Evolutionary conservation across 345 rosid genomes (phyloP).

Genomic region (Chamaenerion angustifolium): DNA sequence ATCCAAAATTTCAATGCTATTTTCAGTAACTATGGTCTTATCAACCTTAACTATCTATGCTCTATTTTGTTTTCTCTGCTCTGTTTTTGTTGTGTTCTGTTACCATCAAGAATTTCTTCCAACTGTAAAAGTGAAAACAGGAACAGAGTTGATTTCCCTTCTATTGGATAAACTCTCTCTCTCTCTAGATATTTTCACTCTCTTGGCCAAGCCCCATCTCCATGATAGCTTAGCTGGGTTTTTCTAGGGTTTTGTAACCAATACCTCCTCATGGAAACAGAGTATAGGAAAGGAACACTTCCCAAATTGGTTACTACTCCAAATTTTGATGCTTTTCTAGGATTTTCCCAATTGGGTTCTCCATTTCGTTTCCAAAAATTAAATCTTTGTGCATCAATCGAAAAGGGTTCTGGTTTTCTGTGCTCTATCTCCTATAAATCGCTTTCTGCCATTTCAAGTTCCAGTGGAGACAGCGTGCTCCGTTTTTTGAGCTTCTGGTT

Average conservation of each 20-base stretch:
- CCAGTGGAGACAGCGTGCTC: not conserved
- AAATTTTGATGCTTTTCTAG: too few species aligned
- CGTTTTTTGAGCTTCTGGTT: too few species aligned
- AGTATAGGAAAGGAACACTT: too few species aligned
- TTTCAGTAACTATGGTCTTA: too few species aligned
- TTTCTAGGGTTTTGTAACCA: slow-evolving; percentile 9
- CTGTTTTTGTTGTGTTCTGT: too few species aligned
- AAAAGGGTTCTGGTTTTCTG: not conserved
- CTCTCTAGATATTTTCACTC: slow-evolving; percentile 9
- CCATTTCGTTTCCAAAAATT: not conserved
- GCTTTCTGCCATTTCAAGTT: not conserved
- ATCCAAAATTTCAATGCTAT: too few species aligned
- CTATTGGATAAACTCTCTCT: slow-evolving; percentile 14
- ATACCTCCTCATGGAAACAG: too few species aligned
- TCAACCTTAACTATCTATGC: too few species aligned
- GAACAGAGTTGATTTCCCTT: slow-evolving; percentile 2
- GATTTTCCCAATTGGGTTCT: too few species aligned
- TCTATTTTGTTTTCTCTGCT: too few species aligned
- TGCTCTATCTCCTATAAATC: not conserved
- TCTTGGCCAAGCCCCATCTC: not conserved
- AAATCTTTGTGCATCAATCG: not conserved
- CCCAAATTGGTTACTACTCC: too few species aligned
- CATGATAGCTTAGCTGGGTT: not conserved
- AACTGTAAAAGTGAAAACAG: too few species aligned
- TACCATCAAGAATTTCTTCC: not conserved